These are phyloP conservation scores for Atkinsonella texensis DNA, from an alignment of 2,329 filamentous ascomycete species.

Conservation along the genomic window DNA sequence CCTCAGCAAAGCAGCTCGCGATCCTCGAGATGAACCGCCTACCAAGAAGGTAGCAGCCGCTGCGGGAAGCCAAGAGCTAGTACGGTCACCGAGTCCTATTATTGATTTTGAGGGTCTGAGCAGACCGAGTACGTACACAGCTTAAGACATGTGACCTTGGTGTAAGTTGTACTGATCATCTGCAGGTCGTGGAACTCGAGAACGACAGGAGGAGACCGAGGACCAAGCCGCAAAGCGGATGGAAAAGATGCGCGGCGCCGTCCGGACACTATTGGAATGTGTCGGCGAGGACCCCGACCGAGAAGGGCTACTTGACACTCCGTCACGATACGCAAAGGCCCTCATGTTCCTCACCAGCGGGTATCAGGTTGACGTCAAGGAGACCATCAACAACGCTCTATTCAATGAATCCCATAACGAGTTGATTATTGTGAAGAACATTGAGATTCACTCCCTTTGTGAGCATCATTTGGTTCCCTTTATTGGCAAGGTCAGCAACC, in stretches of 20 bases:
- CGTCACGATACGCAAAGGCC: constrained; percentile 84
- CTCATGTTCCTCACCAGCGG: constrained; percentile 94
- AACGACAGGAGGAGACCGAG: constrained; percentile 43
- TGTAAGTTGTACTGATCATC: not conserved
- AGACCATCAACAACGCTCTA: constrained; percentile 86
- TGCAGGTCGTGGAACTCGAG: constrained; percentile 50
- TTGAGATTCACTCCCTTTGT: constrained; percentile 87
- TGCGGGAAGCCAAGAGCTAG: constrained; percentile 8
- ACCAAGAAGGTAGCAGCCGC: constrained; percentile 23
- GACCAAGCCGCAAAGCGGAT: constrained; percentile 35
- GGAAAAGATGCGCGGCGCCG: constrained; percentile 47
- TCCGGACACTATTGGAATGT: constrained; percentile 55
- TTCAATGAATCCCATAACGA: constrained; percentile 97
- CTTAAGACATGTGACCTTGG: not conserved
- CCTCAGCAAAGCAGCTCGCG: constrained; percentile 48
- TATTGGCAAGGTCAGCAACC: constrained; percentile 64
- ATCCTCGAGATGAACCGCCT: constrained; percentile 42
- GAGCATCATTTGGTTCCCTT: constrained; percentile 98
- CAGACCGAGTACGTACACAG: constrained; percentile 35
- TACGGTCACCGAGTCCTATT: constrained; percentile 36
- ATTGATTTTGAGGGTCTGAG: constrained; percentile 52
- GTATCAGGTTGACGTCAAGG: constrained; percentile 85
- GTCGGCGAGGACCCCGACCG: constrained; percentile 56
- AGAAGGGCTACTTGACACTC: constrained; percentile 54
- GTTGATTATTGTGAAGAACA: constrained; percentile 95